A percentile compares a stretch with the other conserved stretches of the same genome.
phyloP scores from a whole-genome alignment of 2,329 filamentous ascomycete genomes.

The Aphanoascus verrucosus region DNA sequence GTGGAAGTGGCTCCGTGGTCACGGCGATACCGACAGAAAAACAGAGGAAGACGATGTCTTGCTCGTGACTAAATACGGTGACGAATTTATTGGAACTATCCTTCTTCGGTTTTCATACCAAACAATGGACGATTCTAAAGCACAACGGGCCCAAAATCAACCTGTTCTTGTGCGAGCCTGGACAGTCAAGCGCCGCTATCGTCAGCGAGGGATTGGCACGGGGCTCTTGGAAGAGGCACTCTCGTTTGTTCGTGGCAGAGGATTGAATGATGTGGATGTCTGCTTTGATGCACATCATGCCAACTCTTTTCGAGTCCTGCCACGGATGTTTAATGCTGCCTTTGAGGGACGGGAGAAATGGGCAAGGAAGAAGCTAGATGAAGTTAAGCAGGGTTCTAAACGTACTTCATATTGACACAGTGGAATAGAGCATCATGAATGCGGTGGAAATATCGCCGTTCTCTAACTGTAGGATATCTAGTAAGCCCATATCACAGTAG shows the following conservation, averaged over 20 bases:
- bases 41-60: slow-evolving; percentile 51
- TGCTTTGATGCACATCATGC: slow-evolving; percentile 65
- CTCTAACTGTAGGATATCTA: background rate
- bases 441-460: background rate
- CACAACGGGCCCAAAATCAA: background rate
- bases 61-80: slow-evolving; percentile 54
- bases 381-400: background rate
- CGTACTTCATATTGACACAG: background rate
- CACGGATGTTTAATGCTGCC: slow-evolving; percentile 49
- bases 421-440: background rate
- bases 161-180: slow-evolving; percentile 61
- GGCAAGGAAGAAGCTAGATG: slow-evolving; percentile 38
- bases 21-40: slow-evolving; percentile 12
- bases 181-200: slow-evolving; percentile 62
- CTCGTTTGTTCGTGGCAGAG: slow-evolving; percentile 53
- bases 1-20: slow-evolving; percentile 50
- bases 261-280: slow-evolving; percentile 51
- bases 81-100: slow-evolving; percentile 59
- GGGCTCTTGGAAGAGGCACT: slow-evolving; percentile 65
- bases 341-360: slow-evolving; percentile 51
- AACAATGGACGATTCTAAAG: slow-evolving; percentile 7
- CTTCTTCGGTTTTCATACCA: slow-evolving; percentile 40
- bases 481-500: background rate
- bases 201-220: slow-evolving; percentile 59
- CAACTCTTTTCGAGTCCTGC: slow-evolving; percentile 56